Conservation (phyloP, 2,329 filamentous ascomycete species). For the Colletotrichum sp. region DNA sequence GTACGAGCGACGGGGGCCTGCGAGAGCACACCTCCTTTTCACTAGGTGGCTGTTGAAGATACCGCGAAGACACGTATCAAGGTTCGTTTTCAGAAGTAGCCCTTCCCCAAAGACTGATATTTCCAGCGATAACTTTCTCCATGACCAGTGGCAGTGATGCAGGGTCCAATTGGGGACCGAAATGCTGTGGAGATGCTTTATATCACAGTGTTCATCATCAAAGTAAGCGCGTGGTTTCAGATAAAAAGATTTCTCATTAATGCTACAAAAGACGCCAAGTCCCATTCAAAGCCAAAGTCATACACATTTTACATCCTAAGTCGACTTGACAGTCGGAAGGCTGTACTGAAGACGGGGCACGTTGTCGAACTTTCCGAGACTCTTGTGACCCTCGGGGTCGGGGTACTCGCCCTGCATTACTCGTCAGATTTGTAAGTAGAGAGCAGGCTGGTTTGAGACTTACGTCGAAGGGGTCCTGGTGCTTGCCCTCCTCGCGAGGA, state of each 20-base stretch:
- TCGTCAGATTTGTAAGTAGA: neutral
- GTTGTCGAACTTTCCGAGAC: slow-evolving; percentile 9
- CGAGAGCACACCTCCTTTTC: neutral
- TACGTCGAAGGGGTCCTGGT: slow-evolving; percentile 7
- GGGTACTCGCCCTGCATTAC: neutral
- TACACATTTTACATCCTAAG: neutral
- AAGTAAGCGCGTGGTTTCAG: neutral
- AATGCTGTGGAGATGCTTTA: neutral
- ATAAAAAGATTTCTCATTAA: neutral
- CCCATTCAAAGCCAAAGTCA: neutral
- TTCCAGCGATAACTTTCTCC: accelerated
- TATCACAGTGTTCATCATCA: neutral
- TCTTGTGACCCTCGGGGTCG: slow-evolving; percentile 9
- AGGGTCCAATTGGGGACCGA: neutral
- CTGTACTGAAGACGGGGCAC: slow-evolving; percentile 5
- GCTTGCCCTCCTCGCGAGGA: slow-evolving; percentile 2
- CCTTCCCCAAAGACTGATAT: accelerated
- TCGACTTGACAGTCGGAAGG: neutral
- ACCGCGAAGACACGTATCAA: neutral
- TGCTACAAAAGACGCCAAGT: neutral
- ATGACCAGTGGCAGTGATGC: neutral
- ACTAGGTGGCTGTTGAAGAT: neutral
- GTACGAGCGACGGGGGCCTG: neutral
- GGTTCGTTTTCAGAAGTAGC: neutral
- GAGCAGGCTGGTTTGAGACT: neutral